Conservation (phyloP, 2,329 filamentous ascomycete species). For the Parasarocladium wereldwijsianum region DNA sequence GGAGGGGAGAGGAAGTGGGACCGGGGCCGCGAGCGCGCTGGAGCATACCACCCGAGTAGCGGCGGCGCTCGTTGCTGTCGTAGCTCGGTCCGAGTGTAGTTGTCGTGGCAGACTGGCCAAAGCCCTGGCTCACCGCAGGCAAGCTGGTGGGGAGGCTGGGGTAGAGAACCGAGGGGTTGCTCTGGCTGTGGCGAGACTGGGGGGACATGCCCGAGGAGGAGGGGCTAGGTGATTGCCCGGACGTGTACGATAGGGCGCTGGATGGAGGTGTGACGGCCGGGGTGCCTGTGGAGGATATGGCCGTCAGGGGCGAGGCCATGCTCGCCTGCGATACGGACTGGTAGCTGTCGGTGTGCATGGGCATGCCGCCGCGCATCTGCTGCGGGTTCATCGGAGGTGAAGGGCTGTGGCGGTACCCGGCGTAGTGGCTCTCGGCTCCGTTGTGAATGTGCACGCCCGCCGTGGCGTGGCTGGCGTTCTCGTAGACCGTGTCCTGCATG, state of each 20-base stretch:
- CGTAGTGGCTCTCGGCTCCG: conserved; percentile 49
- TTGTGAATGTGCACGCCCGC: conserved; percentile 65
- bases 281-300: conserved; percentile 49
- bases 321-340: conserved; percentile 34
- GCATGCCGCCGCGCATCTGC: conserved; percentile 12
- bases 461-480: conserved; percentile 72
- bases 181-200: conserved; percentile 44
- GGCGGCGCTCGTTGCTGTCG: conserved; percentile 45
- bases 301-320: conserved; percentile 45
- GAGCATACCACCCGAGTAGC: conserved; percentile 53
- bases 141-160: conserved; percentile 44
- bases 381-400: conserved; percentile 30
- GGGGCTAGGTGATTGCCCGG: conserved; percentile 59
- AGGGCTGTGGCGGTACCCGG: conserved; percentile 42
- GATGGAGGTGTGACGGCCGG: conserved; percentile 65
- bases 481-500: conserved; percentile 91
- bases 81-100: conserved; percentile 58
- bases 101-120: conserved; percentile 53
- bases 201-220: conserved; percentile 60
- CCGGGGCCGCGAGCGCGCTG: conserved; percentile 38
- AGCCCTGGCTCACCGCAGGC: conserved; percentile 54
- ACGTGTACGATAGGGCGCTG: conserved; percentile 62
- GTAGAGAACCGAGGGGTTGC: conserved; percentile 51
- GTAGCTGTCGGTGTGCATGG: conserved; percentile 15
- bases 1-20: conserved; percentile 16